Evolutionary conservation across 352 stramenopile species (phyloP), one percentile per base, ranked within the genome.

Genomic region (Thraustochytrium aureum): DNA sequence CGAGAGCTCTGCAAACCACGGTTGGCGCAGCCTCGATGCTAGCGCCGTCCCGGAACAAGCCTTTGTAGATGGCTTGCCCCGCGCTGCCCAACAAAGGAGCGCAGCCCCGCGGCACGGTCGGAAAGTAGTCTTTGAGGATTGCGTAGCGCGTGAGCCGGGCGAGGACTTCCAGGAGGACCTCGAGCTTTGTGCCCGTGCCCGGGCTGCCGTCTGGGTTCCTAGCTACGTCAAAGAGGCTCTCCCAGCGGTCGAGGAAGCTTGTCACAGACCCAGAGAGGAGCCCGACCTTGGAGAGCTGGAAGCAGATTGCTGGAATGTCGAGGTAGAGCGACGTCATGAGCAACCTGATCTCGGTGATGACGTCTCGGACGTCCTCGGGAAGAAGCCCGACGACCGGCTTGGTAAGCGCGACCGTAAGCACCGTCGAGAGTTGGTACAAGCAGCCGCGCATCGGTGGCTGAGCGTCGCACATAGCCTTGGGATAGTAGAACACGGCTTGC

Each of bases 401-500:
- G 20, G 67, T 52, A 47, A 79, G 69, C 6, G 39, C 30, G 32
- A 79, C 30, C 5, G 14, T n/a, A 4, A 79, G 12, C n/a, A 79
- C 41, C 39, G 37, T 30, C 7, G 45, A 10, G 22, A 79, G 56
- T 39, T 79, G 47, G 7, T 42, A 6, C 33, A 79, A 45, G 69
- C 69, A 79, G 37, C 69, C 69, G 22, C 69, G 37, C 12, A 79
- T 45, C 6, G 30, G 38, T 3, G 17, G 12, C 30, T 32, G 17
- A 39, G 33, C 33, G n/a, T 43, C 12, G 50, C 69, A 79, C 6
- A 79, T 79, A 3, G 50, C 69, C 32, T 79, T 79, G 69, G 69
- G 69, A 52, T 79, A 79, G 30, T 79, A 79, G 45, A 67, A 79
- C 33, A 79, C 52, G 10, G 69, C 69, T 20, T 79, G 47, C 22